Conservation (phyloP, 2,329 filamentous ascomycete species). For the Pyrenochaeta sp. region DNA sequence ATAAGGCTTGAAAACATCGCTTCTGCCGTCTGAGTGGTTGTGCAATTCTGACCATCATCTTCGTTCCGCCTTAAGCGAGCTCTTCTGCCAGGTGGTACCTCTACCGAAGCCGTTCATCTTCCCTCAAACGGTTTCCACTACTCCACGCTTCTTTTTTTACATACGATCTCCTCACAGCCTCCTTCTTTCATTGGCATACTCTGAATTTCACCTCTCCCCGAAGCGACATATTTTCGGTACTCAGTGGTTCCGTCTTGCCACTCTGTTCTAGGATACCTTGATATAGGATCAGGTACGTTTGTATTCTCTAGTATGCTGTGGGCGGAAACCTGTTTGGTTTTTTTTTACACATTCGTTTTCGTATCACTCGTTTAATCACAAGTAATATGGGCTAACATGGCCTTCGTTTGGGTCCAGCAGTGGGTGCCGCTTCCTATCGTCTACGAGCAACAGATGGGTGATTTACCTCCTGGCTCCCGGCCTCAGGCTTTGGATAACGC, state of each 20-base stretch:
- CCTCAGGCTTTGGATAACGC: conserved; percentile 42
- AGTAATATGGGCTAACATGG: conserved; percentile 53
- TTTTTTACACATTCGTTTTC: conserved; percentile 30
- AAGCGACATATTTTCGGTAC: conserved; percentile 40
- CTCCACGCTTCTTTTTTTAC: conserved; percentile 49
- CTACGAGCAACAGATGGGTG: conserved; percentile 52
- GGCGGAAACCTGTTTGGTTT: conserved; percentile 13
- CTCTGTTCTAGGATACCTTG: conserved; percentile 29
- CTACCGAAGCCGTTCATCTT: conserved; percentile 45
- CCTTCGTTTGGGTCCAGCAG: conserved; percentile 54
- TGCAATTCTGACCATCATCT: conserved; percentile 46
- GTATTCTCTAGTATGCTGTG: conserved; percentile 21
- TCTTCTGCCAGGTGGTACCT: conserved; percentile 38
- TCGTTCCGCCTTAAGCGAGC: conserved; percentile 51
- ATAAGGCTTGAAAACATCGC: conserved; percentile 40
- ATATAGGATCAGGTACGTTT: conserved; percentile 49
- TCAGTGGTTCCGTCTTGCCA: conserved; percentile 44
- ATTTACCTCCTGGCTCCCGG: conserved; percentile 44
- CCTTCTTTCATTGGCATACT: conserved; percentile 45
- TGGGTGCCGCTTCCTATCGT: conserved; percentile 53
- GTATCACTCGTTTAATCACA: conserved; percentile 19
- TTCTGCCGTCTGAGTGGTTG: conserved; percentile 46
- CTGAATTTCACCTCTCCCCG: conserved; percentile 24
- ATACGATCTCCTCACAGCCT: conserved; percentile 36
- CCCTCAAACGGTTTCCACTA: conserved; percentile 36